Percentiles rank a stretch among this genome's conserved stretches.
Evolutionary conservation across 495 filamentous ascomycete genomes (phyloP).

Genomic region (Aeminium ludgeri): DNA sequence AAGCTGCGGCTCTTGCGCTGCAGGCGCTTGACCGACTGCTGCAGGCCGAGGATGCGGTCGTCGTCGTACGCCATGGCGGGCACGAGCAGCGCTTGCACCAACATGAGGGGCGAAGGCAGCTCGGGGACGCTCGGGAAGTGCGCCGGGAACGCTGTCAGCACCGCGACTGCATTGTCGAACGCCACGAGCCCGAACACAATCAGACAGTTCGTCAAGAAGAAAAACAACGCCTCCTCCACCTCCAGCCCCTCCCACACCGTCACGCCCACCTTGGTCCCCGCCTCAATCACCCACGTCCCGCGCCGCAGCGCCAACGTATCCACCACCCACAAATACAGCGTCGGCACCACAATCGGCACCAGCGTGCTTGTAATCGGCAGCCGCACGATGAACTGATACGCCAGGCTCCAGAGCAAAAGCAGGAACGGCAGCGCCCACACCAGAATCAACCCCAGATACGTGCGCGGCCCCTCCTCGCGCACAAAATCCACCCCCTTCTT

Average conservation of each 20-base stretch:
- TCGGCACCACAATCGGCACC: constrained; percentile 41
- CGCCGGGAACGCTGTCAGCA: constrained; percentile 37
- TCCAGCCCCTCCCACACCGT: constrained; percentile 45
- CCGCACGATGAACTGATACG: constrained; percentile 39
- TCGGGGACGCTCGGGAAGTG: constrained; percentile 28
- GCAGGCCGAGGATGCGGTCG: constrained; percentile 35
- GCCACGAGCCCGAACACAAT: constrained; percentile 49
- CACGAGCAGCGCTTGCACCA: constrained; percentile 30
- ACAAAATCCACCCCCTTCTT: constrained; percentile 27
- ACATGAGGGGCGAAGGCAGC: constrained; percentile 29
- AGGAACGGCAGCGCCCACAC: constrained; percentile 48
- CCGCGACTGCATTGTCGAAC: constrained; percentile 43
- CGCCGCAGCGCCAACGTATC: constrained; percentile 43
- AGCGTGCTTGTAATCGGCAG: constrained; percentile 36
- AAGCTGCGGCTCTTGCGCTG: constrained; percentile 48
- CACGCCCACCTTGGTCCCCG: constrained; percentile 41
- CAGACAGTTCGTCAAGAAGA: constrained; percentile 44
- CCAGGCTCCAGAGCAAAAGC: constrained; percentile 42
- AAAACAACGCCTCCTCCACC: constrained; percentile 53
- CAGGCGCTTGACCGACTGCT: constrained; percentile 36
- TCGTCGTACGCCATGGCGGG: constrained; percentile 32
- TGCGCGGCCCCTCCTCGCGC: constrained; percentile 27
- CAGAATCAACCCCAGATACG: constrained; percentile 49
- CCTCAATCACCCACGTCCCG: constrained; percentile 50
- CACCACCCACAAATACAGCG: constrained; percentile 49